Conservation (phyloP, 2,329 filamentous ascomycete species). For the Cladophialophora bantiana region DNA sequence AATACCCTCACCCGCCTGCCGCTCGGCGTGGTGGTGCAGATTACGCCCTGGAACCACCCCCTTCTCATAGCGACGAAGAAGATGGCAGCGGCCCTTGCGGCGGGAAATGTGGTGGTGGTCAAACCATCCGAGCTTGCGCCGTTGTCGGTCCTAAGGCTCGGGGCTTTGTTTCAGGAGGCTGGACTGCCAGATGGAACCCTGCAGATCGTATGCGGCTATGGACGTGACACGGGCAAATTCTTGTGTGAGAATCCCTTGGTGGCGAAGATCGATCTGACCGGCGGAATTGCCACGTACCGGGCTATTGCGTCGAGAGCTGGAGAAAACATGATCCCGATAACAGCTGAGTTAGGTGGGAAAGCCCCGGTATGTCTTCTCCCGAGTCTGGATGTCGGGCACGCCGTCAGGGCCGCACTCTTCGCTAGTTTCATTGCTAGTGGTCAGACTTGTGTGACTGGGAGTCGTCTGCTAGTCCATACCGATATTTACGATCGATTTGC, state of each 20-base stretch:
- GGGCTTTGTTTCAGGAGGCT: slow-evolving; percentile 50
- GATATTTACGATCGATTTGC: slow-evolving; percentile 52
- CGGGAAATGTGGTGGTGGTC: slow-evolving; percentile 50
- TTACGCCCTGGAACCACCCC: slow-evolving; percentile 52
- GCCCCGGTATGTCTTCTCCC: slow-evolving; percentile 42
- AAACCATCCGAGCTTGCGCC: slow-evolving; percentile 54
- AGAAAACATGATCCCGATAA: slow-evolving; percentile 39
- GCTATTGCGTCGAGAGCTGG: slow-evolving; percentile 38
- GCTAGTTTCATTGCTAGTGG: slow-evolving; percentile 61
- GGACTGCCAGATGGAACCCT: slow-evolving; percentile 54
- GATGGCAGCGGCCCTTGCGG: slow-evolving; percentile 43
- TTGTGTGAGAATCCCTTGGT: slow-evolving; percentile 50
- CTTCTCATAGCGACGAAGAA: slow-evolving; percentile 43
- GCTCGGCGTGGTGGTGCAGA: slow-evolving; percentile 50
- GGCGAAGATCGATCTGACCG: slow-evolving; percentile 42
- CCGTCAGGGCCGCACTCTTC: slow-evolving; percentile 45
- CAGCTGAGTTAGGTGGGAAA: slow-evolving; percentile 42
- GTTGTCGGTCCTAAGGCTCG: slow-evolving; percentile 51
- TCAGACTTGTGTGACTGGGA: slow-evolving; percentile 64
- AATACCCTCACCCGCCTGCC: slow-evolving; percentile 48
- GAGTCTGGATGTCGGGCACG: slow-evolving; percentile 37
- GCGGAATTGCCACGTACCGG: slow-evolving; percentile 39
- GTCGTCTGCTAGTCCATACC: slow-evolving; percentile 60
- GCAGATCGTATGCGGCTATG: slow-evolving; percentile 61
- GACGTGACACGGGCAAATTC: slow-evolving; percentile 59